Evolutionary conservation across 202 grass and related monocot species (phyloP), one percentile per base, ranked within the genome.

Genomic region (Panicum hallii): DNA sequence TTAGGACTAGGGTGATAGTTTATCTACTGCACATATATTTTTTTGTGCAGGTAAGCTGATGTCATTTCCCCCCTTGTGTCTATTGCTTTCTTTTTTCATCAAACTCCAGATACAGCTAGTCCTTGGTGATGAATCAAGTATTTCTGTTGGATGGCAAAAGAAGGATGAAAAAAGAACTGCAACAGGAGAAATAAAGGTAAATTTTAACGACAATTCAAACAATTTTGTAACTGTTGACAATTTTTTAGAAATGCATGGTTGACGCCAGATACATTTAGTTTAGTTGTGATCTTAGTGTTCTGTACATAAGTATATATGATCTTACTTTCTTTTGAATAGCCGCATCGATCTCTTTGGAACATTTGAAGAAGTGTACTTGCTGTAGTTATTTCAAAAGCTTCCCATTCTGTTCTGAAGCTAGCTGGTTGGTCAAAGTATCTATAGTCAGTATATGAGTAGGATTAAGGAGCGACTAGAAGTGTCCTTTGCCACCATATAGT

Each of bases 71-170:
- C 16, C 20, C 16, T 76, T 58, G 12, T 72, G 9, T 70, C 2
- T 76, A 26, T 75, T 87, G 36, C 67, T 85, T 74, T 34, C 38
- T 70, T 26, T 74, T 70, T 72, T 14, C n/a, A 45, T 53, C 40
- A 81, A 74, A 53, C 67, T 78, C 79, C 85, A 99, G 97, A 99
- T 99, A 89, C 88, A 99, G 83, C 97, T 99, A 87, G 88, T 92
- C 80, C 88, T 99, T 64, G 93, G 97, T 80, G 69, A 68, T 36
- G 93, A 96, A 80, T 99, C 97, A 80, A 88, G 82, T 81, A 90
- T 99, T 75, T 90, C 91, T 77, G 93, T 91, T 70, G 97, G 93
- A 87, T 99, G 97, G 97, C 91, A 96, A 88, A 95, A 90, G 86
- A 92, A 94, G 89, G 90, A 94, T 82, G 93, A 99, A 90, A 99